phyloP scores from a whole-genome alignment of 495 filamentous ascomycete genomes.

The Achaetomiella virescens region DNA sequence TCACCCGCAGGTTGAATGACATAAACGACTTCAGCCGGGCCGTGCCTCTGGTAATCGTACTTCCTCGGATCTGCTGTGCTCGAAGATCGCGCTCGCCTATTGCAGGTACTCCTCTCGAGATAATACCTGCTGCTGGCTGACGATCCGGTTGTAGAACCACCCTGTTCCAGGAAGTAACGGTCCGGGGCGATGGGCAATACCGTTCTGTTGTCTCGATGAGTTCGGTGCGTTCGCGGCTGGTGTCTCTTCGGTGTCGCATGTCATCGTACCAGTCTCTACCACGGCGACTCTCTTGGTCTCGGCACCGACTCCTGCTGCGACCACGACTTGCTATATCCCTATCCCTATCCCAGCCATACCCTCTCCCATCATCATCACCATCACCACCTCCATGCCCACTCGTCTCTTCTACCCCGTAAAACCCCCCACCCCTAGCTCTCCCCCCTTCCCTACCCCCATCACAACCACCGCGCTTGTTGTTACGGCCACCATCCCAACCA shows the following conservation, averaged over 20 bases:
- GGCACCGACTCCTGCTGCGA: background rate
- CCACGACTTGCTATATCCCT: background rate
- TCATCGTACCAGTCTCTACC: background rate
- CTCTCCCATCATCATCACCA: background rate
- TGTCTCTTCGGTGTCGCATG: background rate
- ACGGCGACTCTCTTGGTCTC: background rate
- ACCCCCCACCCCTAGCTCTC: background rate
- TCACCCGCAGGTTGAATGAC: background rate
- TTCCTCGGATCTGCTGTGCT: background rate
- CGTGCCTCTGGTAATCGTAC: conserved; percentile 3
- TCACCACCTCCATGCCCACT: background rate
- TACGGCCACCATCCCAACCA: too few species aligned
- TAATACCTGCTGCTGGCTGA: background rate
- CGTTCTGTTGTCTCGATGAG: background rate
- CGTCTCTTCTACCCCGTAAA: background rate
- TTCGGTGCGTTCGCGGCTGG: background rate
- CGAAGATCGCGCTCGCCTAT: background rate
- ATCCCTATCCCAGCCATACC: too few species aligned
- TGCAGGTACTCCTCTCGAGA: background rate
- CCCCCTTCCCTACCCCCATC: background rate
- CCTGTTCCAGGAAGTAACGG: conserved; percentile 3
- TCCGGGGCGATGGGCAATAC: conserved; percentile 12
- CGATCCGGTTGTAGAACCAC: background rate
- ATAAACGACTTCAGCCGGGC: conserved; percentile 8
- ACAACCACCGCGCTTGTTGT: too few species aligned